Conservation (phyloP, 2,329 filamentous ascomycete genomes). For the Rhexocercosporidium sp. region DNA sequence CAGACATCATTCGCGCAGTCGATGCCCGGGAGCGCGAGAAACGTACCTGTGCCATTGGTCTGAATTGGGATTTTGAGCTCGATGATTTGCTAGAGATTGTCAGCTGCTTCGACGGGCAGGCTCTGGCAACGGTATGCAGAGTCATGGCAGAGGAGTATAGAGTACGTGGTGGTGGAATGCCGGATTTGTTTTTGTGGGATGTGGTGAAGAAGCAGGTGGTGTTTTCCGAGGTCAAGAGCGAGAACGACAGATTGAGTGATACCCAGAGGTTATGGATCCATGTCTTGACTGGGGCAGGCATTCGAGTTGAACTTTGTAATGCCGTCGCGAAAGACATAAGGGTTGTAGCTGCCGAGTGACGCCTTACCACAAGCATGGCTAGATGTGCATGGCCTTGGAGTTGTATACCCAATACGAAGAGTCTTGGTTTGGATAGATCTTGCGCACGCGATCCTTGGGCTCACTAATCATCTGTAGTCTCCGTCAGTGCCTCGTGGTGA, state of each 20-base stretch:
- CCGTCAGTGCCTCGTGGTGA: no score
- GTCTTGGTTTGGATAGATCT: background rate
- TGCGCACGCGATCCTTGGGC: no score
- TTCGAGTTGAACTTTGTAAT: slow-evolving; percentile 82
- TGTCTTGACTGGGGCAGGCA: slow-evolving; percentile 82
- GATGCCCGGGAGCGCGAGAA: slow-evolving; percentile 71
- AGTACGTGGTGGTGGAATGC: slow-evolving; percentile 83
- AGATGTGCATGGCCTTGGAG: background rate
- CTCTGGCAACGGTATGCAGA: slow-evolving; percentile 84
- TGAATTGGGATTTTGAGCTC: slow-evolving; percentile 87
- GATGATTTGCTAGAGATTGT: slow-evolving; percentile 81
- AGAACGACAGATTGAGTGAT: slow-evolving; percentile 93
- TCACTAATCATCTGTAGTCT: no score
- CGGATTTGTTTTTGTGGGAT: slow-evolving; percentile 88
- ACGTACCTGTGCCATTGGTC: slow-evolving; percentile 84
- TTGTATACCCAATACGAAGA: background rate
- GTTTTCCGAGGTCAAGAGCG: slow-evolving; percentile 47
- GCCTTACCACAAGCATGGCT: background rate
- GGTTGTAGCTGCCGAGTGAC: slow-evolving; percentile 21
- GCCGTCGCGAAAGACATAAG: slow-evolving; percentile 47
- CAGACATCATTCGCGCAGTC: slow-evolving; percentile 68
- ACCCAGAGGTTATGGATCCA: slow-evolving; percentile 97
- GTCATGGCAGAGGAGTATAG: slow-evolving; percentile 96
- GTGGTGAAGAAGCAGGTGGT: slow-evolving; percentile 34
- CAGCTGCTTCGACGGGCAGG: slow-evolving; percentile 77